A percentile compares a stretch with the other conserved stretches of the same genome.
Evolutionary conservation across 805 yeast species (phyloP).

Genomic region (Wickerhamomyces alni): DNA sequence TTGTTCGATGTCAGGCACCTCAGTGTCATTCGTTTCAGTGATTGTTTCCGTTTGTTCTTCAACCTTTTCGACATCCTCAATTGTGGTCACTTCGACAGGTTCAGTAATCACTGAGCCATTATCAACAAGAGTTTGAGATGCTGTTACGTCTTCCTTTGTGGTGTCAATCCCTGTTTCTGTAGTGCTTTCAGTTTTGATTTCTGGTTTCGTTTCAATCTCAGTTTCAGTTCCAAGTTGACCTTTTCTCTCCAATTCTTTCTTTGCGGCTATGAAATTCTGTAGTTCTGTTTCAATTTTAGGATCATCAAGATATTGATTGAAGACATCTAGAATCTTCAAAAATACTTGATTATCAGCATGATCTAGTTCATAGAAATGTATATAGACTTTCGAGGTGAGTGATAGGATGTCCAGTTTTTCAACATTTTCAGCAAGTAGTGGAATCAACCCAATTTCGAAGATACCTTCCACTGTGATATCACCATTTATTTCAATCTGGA

Average conservation of each 20-base stretch:
- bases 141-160: background rate
- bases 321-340: slow-evolving; percentile 30
- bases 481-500: slow-evolving; percentile 26
- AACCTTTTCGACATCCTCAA: no score
- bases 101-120: no score
- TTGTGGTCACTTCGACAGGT: no score
- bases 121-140: no score
- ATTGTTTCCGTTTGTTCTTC: no score
- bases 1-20: no score
- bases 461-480: slow-evolving; percentile 45
- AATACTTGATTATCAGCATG: slow-evolving; percentile 32
- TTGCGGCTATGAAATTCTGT: slow-evolving; percentile 31
- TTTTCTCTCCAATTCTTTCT: slow-evolving; percentile 26
- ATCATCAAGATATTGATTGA: slow-evolving; percentile 33
- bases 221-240: background rate
- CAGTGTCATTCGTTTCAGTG: no score
- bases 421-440: slow-evolving; percentile 60
- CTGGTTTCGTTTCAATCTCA: background rate
- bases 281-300: slow-evolving; percentile 31
- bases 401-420: slow-evolving; percentile 66
- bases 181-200: background rate
- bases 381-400: slow-evolving; percentile 59
- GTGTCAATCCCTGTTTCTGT: slow-evolving; percentile 1
- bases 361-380: slow-evolving; percentile 37
- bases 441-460: slow-evolving; percentile 70